Percentiles rank a stretch among this genome's conserved stretches.
These are phyloP conservation scores for Monilinia fructicola DNA, from an alignment of 2,329 filamentous ascomycete species.

Conservation along the genomic window DNA sequence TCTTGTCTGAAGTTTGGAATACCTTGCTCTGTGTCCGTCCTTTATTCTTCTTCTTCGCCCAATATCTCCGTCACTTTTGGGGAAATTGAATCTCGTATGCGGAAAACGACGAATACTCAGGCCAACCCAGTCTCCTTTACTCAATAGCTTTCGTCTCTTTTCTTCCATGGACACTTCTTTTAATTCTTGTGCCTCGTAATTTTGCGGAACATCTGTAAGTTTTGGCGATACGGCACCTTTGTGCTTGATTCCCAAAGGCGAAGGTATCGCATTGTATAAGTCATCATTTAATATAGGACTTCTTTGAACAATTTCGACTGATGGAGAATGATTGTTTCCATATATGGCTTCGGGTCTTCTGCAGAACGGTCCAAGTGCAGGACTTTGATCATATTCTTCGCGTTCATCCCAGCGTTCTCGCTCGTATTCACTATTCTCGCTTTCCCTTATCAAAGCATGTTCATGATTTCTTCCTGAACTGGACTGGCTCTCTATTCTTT, in stretches of 20 bases:
- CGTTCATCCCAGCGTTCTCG: not conserved
- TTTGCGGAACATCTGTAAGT: not conserved
- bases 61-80: conserved; percentile 32
- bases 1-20: conserved; percentile 28
- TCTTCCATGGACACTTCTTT: conserved; percentile 29
- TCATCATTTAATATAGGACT: conserved; percentile 27
- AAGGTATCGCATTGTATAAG: conserved; percentile 34
- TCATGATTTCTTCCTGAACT: not conserved
- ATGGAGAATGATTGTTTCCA: not conserved
- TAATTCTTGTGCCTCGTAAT: conserved; percentile 18
- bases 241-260: conserved; percentile 26
- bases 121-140: conserved; percentile 39
- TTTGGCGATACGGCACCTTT: conserved; percentile 19
- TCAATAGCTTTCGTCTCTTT: conserved; percentile 36
- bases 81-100: conserved; percentile 30
- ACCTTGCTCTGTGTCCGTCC: conserved; percentile 32
- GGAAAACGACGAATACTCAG: conserved; percentile 33
- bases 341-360: not conserved
- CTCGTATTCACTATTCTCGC: not conserved
- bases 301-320: conserved; percentile 4
- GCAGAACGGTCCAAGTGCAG: not conserved
- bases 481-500: not conserved
- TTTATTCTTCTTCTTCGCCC: conserved; percentile 36
- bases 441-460: not conserved
- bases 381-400: not conserved